Percentiles rank a stretch among this genome's conserved stretches.
phyloP scores from a whole-genome alignment of 2,329 filamentous ascomycete genomes.

The Aspergillus tubingensis region DNA sequence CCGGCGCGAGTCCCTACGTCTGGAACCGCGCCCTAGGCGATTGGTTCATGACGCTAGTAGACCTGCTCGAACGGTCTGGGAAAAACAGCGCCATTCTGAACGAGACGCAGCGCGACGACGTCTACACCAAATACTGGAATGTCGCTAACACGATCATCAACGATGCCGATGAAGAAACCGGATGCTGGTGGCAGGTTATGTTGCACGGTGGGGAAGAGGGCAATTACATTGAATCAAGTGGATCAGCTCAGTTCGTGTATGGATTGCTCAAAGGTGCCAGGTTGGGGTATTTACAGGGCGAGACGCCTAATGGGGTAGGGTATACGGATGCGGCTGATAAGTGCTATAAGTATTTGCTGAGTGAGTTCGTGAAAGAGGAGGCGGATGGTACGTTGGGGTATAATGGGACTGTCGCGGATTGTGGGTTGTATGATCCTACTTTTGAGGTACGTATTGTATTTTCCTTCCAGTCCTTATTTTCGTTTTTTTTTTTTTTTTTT shows the following conservation, averaged over 20 bases:
- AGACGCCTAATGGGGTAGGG: slow-evolving; percentile 1
- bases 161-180: slow-evolving; percentile 45
- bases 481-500: too few species aligned
- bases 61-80: slow-evolving; percentile 53
- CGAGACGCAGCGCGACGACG: slow-evolving; percentile 34
- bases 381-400: slow-evolving; percentile 53
- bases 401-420: slow-evolving; percentile 56
- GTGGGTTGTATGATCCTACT: slow-evolving; percentile 52
- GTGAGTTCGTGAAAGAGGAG: slow-evolving; percentile 51
- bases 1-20: slow-evolving; percentile 54
- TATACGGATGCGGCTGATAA: slow-evolving; percentile 45
- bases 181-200: slow-evolving; percentile 63
- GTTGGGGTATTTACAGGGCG: slow-evolving; percentile 33
- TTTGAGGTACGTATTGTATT: slow-evolving; percentile 49
- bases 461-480: background rate
- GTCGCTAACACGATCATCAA: slow-evolving; percentile 47
- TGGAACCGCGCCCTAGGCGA: slow-evolving; percentile 59
- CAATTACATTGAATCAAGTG: slow-evolving; percentile 64
- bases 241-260: slow-evolving; percentile 60
- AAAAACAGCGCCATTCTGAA: slow-evolving; percentile 26
- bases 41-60: slow-evolving; percentile 56
- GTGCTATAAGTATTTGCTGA: slow-evolving; percentile 48
- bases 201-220: slow-evolving; percentile 51
- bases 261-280: slow-evolving; percentile 52
- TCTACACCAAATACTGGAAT: slow-evolving; percentile 44